Percentiles rank a stretch among this genome's conserved stretches.
Evolutionary conservation across 345 rosid genomes (phyloP).

Genomic region (Camelina laxa): DNA sequence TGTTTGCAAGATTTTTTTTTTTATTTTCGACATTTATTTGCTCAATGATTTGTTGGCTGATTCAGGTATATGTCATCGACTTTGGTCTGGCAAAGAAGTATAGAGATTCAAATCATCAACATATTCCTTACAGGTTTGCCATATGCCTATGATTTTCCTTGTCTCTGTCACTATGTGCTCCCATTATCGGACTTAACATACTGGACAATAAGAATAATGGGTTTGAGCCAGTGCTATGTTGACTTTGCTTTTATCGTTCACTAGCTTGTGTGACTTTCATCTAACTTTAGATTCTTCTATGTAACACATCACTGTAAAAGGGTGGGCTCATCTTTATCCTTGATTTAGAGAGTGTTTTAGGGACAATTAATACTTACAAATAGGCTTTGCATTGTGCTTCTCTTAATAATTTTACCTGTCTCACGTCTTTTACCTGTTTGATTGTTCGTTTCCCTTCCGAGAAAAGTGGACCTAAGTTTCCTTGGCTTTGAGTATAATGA

Average conservation of each 20-base stretch:
- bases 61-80: constrained; percentile 83
- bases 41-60: constrained; percentile 15
- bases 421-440: neutral
- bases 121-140: constrained; percentile 84
- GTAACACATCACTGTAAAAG: constrained; percentile 1
- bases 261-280: neutral
- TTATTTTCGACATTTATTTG: constrained; percentile 20
- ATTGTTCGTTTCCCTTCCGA: neutral
- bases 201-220: constrained; percentile 9
- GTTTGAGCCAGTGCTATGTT: constrained; percentile 16
- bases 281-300: constrained; percentile 7
- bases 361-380: neutral
- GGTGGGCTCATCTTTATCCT: constrained; percentile 8
- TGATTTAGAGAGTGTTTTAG: neutral
- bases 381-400: constrained; percentile 7
- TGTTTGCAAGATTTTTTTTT: constrained; percentile 2
- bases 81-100: constrained; percentile 94
- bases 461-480: constrained; percentile 1
- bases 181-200: neutral
- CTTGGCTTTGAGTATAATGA: constrained; percentile 5
- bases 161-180: constrained; percentile 7
- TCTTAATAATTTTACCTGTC: neutral
- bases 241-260: neutral
- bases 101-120: constrained; percentile 81
- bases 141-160: constrained; percentile 18